Evolutionary conservation across 176 grass and related monocot genomes (phyloP), one percentile per base, ranked within the genome.

Genomic region (Oryza nivara): DNA sequence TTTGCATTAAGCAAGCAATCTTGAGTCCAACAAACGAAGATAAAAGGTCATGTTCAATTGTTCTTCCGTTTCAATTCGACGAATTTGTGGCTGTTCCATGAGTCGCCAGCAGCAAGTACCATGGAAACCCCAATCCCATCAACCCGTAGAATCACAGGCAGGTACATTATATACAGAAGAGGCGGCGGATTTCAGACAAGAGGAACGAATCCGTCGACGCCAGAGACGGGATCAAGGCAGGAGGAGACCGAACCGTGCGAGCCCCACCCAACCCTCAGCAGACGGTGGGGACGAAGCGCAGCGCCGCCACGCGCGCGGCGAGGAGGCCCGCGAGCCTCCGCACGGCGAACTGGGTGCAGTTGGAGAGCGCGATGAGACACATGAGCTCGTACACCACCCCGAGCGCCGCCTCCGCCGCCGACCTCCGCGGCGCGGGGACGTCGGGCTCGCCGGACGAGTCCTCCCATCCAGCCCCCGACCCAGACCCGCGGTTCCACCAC

Each of bases 301-400:
- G 79, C 2, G 86, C 82, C 2, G 86, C 68, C 67, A 75, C 78
- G 28, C 79, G 86, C 5, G 83, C 82, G 3, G 45, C 51, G 43
- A 92, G 74, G 25, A 92, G 71, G 1, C 74, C 78, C 6, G 83
- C 90, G 49, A 89, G 73, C 87, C 87, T 88, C 70, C 87, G 80
- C 47, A 86, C 20, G 44, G 90, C 90, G 41, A 92, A 92, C 65
- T 83, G 86, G 83, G 90, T 89, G 90, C 90, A 92, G 75, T 83
- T 92, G 44, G 90, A 92, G 69, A 92, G 75, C 23, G 90, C 79
- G 75, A 92, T 76, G 30, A 88, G 87, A 65, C 90, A 92, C 86
- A 92, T 86, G 69, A 92, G 83, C 80, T 89, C 79, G 79, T 92
- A 92, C 15, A 89, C 64, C 56, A 91, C 30, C 77, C 72, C 76